A percentile compares a stretch with the other conserved stretches of the same genome.
Evolutionary conservation across 805 yeast species (phyloP).

Genomic region (Starmerella lactis-condensi): DNA sequence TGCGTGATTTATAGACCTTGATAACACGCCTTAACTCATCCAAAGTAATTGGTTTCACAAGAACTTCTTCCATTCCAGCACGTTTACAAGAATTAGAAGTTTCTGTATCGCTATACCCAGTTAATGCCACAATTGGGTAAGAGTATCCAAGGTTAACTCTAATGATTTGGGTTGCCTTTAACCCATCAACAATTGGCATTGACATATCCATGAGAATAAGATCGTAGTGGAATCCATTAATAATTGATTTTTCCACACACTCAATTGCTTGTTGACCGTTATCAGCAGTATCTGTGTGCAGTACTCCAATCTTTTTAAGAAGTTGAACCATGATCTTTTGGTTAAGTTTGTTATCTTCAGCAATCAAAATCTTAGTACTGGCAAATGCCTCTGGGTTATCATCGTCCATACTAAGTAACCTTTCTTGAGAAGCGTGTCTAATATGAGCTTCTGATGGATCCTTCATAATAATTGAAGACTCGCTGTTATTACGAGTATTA

Average conservation of each 20-base stretch:
- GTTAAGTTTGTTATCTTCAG: slow-evolving; percentile 76
- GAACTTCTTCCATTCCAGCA: slow-evolving; percentile 74
- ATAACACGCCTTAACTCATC: slow-evolving; percentile 8
- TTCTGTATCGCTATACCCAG: slow-evolving; percentile 84
- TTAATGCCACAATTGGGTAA: slow-evolving; percentile 74
- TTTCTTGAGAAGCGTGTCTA: too few relatives aligned
- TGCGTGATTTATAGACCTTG: not conserved
- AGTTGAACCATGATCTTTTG: slow-evolving; percentile 81
- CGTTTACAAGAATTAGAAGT: slow-evolving; percentile 63
- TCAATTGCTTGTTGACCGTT: slow-evolving; percentile 80
- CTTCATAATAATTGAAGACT: too few relatives aligned
- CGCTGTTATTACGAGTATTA: too few relatives aligned
- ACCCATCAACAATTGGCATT: slow-evolving; percentile 20
- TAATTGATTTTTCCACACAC: slow-evolving; percentile 34
- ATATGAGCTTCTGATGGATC: too few relatives aligned
- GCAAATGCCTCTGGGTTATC: too few relatives aligned
- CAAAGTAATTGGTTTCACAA: slow-evolving; percentile 63
- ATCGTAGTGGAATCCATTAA: slow-evolving; percentile 23
- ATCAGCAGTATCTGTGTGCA: slow-evolving; percentile 52
- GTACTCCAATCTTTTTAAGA: slow-evolving; percentile 63
- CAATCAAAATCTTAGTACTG: slow-evolving; percentile 45
- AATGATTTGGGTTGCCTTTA: slow-evolving; percentile 29
- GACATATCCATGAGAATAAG: slow-evolving; percentile 21
- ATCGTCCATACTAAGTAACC: too few relatives aligned
- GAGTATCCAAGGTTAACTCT: slow-evolving; percentile 44